These are phyloP conservation scores for Petunia axillaris DNA, from an alignment of 257 asterid genomes.

Conservation along the genomic window DNA sequence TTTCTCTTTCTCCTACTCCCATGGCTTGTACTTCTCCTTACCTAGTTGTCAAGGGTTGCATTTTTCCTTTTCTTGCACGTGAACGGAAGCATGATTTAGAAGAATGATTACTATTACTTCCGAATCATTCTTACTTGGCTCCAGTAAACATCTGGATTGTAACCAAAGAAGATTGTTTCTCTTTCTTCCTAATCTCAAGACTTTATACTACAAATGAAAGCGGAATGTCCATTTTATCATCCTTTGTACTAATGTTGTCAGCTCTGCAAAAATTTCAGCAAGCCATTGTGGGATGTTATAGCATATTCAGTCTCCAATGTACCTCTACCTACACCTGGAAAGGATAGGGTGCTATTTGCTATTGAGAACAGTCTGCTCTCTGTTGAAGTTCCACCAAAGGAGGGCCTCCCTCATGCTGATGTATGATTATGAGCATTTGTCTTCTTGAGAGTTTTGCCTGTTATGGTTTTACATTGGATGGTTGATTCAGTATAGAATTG, in stretches of 20 bases:
- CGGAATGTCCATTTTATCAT: conserved; percentile 23
- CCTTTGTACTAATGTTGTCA: conserved; percentile 37
- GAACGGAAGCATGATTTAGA: background rate
- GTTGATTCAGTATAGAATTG: conserved; percentile 21
- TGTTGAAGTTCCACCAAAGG: conserved; percentile 89
- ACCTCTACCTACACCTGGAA: conserved; percentile 95
- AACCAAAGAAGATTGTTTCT: background rate
- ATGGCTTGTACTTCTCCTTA: conserved; percentile 6
- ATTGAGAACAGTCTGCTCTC: conserved; percentile 85
- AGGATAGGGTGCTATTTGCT: conserved; percentile 78
- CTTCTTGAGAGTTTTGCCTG: background rate
- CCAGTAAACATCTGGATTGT: conserved; percentile 8
- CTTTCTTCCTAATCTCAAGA: background rate
- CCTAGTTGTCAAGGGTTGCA: conserved; percentile 18
- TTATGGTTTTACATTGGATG: conserved; percentile 11
- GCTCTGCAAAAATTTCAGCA: conserved; percentile 68
- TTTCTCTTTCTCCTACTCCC: background rate
- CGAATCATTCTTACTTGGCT: background rate
- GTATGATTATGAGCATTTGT: conserved; percentile 53
- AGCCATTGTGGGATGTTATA: conserved; percentile 89
- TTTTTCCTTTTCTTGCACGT: conserved; percentile 3
- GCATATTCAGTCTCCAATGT: conserved; percentile 74
- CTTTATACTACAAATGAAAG: background rate
- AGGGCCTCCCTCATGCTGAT: conserved; percentile 96
- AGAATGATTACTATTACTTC: background rate